Evolutionary conservation across 163 green algal species (phyloP), one percentile per base, ranked within the genome.

Genomic region (Coccomyxa subellipsoidea): DNA sequence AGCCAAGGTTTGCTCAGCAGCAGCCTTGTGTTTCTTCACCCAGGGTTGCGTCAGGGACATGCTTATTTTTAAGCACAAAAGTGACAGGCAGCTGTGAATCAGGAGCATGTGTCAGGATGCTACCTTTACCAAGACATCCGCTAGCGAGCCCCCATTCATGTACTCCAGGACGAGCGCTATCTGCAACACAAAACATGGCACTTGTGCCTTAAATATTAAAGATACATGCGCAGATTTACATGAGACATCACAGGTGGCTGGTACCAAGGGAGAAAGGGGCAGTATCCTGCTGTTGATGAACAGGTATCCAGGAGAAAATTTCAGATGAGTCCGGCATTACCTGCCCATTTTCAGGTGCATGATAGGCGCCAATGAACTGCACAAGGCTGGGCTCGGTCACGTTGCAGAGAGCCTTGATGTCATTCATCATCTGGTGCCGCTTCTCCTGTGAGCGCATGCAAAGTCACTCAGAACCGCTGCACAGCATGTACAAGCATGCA

Each of bases 121-220:
- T 73, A 92, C 90, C 89, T 89, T 90, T n/a, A 89, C 76, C 47
- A 95, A 81, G 31, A 98, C 81, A 78, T 98, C 95, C n/a, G 85
- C 93, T 80, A 99, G 88, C 0, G 92, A 97, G 12, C 96, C 96
- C 0, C 93, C 95, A 84, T 99, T 94, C 94, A 99, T 96, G 88
- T 98, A 98, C 83, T 99, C 96, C 18, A 99, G 90, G 77, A 96
- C 96, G 72, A 99, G 93, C 0, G 92, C 93, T 35, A 98, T 95
- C 87, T 98, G 87, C 82, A 84, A 12, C 7, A 18, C 76, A 78
- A 2, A 29, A 78, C n/a, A n/a, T n/a, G n/a, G n/a, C n/a, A n/a
- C n/a, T n/a, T n/a, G 69, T 9, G 34, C 31, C 6, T 76, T 76
- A 39, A 3, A 18, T 12, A 10, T 39, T 39, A 25, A 76, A n/a